Evolutionary conservation across 192 early-diverging fungal species (phyloP), one percentile per base, ranked within the genome.

Genomic region (Kickxella alabastrina): DNA sequence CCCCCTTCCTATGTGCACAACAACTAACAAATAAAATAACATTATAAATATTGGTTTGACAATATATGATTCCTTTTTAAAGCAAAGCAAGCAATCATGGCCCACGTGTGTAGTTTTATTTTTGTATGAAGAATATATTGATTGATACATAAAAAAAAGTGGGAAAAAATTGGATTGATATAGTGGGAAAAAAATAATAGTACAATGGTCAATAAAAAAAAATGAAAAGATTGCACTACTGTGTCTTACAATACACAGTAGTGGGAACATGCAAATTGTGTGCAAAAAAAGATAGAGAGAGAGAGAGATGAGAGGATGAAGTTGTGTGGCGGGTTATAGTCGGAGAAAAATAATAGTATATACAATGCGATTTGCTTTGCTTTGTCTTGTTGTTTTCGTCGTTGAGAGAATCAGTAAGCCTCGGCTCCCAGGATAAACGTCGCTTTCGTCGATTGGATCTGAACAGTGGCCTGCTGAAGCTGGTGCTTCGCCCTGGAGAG

Each of bases 341-440:
- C 6, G 31, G 31, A 32, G 31, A 6, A 12, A 12, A 12, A 8
- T 32, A 8, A 12, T 32, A 32, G 12, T 47, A 47, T 24, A 32
- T 18, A 10, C 3, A 26, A 13, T 19, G 22, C 14, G 12, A 4
- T 7, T 18, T 3, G 19, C 10, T 22, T 24, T 43, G 23, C 14
- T 19, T 6, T n/a, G 5, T 43, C 23, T 14, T 25, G 17, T 6
- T 13, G 12, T 42, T 18, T 42, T 22, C 19, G 18, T 22, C 23
- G 12, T n/a, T 43, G 37, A 2, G 18, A 35, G 1, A 12, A 10
- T 27, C 38, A 63, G 47, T 49, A 52, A 2, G 40, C 52, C 15
- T 29, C 22, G 49, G 43, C 35, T 7, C 64, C 47, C 22, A 39
- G 41, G 7, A 64, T 29, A 21, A 71, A 46, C 23, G 68, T 22